Evolutionary conservation across 2,329 filamentous ascomycete species (phyloP), one percentile per base, ranked within the genome.

Genomic region (Colletotrichum cereale): DNA sequence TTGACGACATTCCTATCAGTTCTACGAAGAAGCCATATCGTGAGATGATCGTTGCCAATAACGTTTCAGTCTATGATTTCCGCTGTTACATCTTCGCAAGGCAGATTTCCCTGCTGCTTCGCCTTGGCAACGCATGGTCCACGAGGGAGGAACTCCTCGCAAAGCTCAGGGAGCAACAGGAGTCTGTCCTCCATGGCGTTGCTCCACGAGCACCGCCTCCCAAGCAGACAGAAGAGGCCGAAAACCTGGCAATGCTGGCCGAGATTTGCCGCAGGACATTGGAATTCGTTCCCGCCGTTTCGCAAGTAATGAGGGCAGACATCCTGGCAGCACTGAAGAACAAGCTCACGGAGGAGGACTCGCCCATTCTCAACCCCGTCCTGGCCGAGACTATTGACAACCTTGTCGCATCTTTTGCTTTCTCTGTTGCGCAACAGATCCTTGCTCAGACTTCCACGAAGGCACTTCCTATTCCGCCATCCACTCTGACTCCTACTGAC

Each of bases 41-140:
- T 62, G 94, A 97, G 68, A 90, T 97, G 76, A 99, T 99, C 60
- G 85, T 99, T 48, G 92, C 93, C 18, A 99, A 97, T 83, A 93
- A 97, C 75, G 97, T 99, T 44, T 99, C 96, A 0, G 87, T 97
- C 3, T 98, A 98, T 78, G 96, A 99, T 80, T 98, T 99, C 79
- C 88, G 94, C 61, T 94, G 93, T 75, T 99, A 99, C 79, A 91
- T 99, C 16, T 99, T 98, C 80, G 91, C 94, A 3, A 89, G 96
- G 31, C 96, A 99, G 77, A 90, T 97, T 73, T 89, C 92, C 3
- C 83, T 99, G 0, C 86, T 98, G 1, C 86, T 97, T 16, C 89
- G 95, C 5, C 87, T 97, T 1, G 95, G 93, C n/a, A 96, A 96
- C 77, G 89, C 89, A 0, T 88, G 83, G 80, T 90, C 88, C 2